phyloP scores from a whole-genome alignment of 805 yeast species.

The Starmerella powellii region DNA sequence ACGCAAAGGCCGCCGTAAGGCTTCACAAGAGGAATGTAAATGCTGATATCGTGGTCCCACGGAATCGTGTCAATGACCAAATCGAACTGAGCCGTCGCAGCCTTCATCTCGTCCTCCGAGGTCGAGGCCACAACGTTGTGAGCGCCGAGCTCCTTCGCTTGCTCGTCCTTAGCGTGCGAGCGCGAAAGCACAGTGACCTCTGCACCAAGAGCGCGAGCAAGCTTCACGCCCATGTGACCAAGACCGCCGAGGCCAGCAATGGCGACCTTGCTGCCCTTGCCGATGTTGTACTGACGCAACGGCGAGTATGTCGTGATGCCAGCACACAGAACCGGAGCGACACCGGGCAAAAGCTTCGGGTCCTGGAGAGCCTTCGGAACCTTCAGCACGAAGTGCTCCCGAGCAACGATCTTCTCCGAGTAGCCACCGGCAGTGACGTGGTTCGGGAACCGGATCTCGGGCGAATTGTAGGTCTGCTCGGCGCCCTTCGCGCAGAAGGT shows the following conservation, averaged over 20 bases:
- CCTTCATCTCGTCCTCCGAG: constrained; percentile 31
- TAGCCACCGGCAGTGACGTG: constrained; percentile 39
- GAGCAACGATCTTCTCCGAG: constrained; percentile 29
- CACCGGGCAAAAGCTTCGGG: constrained; percentile 33
- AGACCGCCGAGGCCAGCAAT: constrained; percentile 55
- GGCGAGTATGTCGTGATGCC: constrained; percentile 67
- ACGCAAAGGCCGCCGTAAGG: constrained; percentile 48
- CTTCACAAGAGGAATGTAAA: constrained; percentile 40
- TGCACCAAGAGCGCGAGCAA: constrained; percentile 51
- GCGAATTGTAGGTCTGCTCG: constrained; percentile 41
- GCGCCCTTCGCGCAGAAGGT: constrained; percentile 39
- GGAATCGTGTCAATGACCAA: constrained; percentile 43
- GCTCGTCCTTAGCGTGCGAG: constrained; percentile 39
- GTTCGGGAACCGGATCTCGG: constrained; percentile 43
- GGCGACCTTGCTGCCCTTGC: constrained; percentile 44
- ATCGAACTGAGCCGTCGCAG: constrained; percentile 33
- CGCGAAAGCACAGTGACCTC: constrained; percentile 49
- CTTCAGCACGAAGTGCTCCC: constrained; percentile 51
- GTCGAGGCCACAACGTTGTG: constrained; percentile 42
- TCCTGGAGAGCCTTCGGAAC: constrained; percentile 46
- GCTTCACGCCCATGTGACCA: constrained; percentile 51
- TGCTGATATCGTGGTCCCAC: constrained; percentile 37
- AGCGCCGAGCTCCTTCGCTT: constrained; percentile 45
- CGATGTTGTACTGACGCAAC: constrained; percentile 37
- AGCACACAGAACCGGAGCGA: constrained; percentile 68